Conservation (phyloP, 2,329 filamentous ascomycete genomes). For the Basipetospora chlamydospora region DNA sequence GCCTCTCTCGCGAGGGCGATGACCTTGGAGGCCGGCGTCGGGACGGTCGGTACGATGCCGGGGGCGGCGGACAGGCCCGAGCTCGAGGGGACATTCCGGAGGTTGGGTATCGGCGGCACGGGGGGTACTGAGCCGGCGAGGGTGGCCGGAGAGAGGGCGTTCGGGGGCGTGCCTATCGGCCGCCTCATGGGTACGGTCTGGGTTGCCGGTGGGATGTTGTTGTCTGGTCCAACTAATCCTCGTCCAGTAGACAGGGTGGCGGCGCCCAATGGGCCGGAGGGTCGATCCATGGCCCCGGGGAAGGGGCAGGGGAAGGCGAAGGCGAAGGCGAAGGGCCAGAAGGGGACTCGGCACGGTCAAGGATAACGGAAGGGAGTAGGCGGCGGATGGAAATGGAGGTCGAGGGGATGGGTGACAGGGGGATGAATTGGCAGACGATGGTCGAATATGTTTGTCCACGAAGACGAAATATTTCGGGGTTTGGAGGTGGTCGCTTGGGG, state of each 20-base stretch:
- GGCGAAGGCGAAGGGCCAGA: too few species aligned
- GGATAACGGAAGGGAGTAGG: too few species aligned
- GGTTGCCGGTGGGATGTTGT: conserved; percentile 24
- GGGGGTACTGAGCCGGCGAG: conserved; percentile 14
- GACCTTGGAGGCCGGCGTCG: conserved; percentile 32
- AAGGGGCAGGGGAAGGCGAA: too few species aligned
- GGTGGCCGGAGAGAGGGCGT: conserved; percentile 19
- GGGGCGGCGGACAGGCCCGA: conserved; percentile 30
- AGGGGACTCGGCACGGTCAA: too few species aligned
- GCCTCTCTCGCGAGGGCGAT: conserved; percentile 51
- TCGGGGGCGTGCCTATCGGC: conserved; percentile 22
- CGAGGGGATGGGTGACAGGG: too few species aligned
- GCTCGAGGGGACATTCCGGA: conserved; percentile 31
- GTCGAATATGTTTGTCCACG: too few species aligned
- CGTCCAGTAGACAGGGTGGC: conserved; percentile 20
- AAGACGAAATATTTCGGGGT: too few species aligned
- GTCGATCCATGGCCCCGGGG: conserved; percentile 10
- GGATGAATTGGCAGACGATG: too few species aligned
- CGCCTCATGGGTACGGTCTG: conserved; percentile 16
- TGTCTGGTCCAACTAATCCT: too few species aligned
- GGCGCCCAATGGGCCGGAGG: conserved; percentile 15
- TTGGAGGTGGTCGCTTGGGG: too few species aligned
- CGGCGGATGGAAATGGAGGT: too few species aligned
- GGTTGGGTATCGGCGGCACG: conserved; percentile 29
- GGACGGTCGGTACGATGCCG: conserved; percentile 37